Evolutionary conservation across 371 early-diverging fungal species (phyloP).

Genomic region (Mortierella sp.): DNA sequence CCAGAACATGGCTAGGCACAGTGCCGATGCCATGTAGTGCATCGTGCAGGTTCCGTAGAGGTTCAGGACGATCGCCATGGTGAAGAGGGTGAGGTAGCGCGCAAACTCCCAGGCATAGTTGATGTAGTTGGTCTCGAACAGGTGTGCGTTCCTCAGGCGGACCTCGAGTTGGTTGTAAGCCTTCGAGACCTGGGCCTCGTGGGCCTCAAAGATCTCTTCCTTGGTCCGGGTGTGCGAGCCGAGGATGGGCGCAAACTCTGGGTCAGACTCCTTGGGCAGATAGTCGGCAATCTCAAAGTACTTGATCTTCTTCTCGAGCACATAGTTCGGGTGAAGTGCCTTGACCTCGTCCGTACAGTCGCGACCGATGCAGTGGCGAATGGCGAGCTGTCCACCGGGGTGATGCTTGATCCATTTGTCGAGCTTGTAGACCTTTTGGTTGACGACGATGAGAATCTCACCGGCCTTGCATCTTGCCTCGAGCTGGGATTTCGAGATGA

Average conservation of each 20-base stretch:
- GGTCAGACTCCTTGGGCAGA: constrained; percentile 48
- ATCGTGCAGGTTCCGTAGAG: constrained; percentile 70
- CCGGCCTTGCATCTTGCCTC: constrained; percentile 63
- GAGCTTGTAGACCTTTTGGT: constrained; percentile 88
- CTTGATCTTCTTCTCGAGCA: constrained; percentile 79
- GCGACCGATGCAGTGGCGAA: constrained; percentile 87
- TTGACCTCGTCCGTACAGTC: constrained; percentile 94
- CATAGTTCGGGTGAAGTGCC: constrained; percentile 90
- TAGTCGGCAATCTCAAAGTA: constrained; percentile 83
- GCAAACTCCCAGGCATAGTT: constrained; percentile 82
- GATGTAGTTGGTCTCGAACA: constrained; percentile 82
- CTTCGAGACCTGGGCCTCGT: constrained; percentile 39
- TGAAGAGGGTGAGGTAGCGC: constrained; percentile 75
- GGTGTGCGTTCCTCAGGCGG: constrained; percentile 69
- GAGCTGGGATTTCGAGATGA: constrained; percentile 49
- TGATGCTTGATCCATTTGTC: constrained; percentile 86
- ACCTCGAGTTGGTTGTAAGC: constrained; percentile 77
- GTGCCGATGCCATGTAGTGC: constrained; percentile 73
- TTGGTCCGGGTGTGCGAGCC: constrained; percentile 48
- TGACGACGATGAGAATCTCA: constrained; percentile 80
- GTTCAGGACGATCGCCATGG: constrained; percentile 73
- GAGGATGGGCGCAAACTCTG: constrained; percentile 48
- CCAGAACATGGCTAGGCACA: constrained; percentile 85
- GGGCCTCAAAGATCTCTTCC: constrained; percentile 47
- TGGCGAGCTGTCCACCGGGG: constrained; percentile 93